Base-by-base conservation (phyloP, 495 filamentous ascomycete species). In the Hypomontagnella submonticulosa region DNA sequence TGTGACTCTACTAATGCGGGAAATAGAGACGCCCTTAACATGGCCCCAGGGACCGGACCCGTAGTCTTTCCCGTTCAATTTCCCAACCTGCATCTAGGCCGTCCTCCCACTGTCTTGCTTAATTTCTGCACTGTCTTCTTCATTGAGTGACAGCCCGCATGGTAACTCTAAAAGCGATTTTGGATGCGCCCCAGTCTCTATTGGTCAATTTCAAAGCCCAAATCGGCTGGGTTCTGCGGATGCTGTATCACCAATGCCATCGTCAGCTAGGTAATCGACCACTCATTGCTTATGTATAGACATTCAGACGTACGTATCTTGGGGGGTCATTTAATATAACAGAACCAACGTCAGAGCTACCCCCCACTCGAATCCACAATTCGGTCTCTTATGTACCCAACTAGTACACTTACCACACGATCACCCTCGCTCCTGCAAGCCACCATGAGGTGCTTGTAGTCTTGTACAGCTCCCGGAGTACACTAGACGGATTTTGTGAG, bases 191-290 rank as follows among this genome's bases (percentile, higher is more conserved):
- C 48, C 13, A 33, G n/a, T 34, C n/a, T 59, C 34, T 8, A 63
- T 63, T 68, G 48, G 47, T 48, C 47, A 68, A 55, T 59, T 30
- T 46, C 36, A 51, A 30, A 43, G 40, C 27, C 54, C 47, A 55
- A 37, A 44, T 19, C 34, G 53, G 37, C 54, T 54, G 27, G 46
- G 47, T 23, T 44, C 32, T 50, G 30, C 44, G 41, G 37, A 33
- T 33, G 40, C 57, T 49, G 59, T 68, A 63, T 69, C 59, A 52
- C 60, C 54, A 69, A 52, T 57, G 30, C 50, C 66, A 52, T 63
- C 55, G 56, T 44, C 60, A 60, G 43, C 54, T 41, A 36, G 40
- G 40, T 43, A 40, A 18, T 15, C 47, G 33, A 53, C 52, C 34
- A 53, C 27, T 59, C 2, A 61, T 12, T 41, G 46, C 34, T 32